phyloP scores from a whole-genome alignment of 345 rosid species.

The Citrus maxima region DNA sequence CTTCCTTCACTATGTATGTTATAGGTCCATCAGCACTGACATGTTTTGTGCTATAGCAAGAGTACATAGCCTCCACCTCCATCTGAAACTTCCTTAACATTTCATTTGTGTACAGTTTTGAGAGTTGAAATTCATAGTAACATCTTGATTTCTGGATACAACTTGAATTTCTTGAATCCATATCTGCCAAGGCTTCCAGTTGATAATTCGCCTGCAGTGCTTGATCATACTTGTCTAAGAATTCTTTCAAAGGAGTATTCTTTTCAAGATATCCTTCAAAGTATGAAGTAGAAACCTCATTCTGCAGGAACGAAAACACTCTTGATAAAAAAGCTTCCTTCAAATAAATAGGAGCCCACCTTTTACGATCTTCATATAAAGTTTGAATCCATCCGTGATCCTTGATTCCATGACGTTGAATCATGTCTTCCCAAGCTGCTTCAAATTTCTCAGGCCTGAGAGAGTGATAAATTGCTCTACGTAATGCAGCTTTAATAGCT shows the following conservation, averaged over 20 bases:
- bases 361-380: slow-evolving; percentile 40
- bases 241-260: slow-evolving; percentile 43
- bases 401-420: slow-evolving; percentile 31
- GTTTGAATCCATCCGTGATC: slow-evolving; percentile 43
- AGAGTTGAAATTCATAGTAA: slow-evolving; percentile 42
- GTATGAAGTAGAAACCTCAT: slow-evolving; percentile 23
- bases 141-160: slow-evolving; percentile 33
- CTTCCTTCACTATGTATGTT: slow-evolving; percentile 44
- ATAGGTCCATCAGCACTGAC: slow-evolving; percentile 25
- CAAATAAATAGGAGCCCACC: slow-evolving; percentile 45
- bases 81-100: slow-evolving; percentile 36
- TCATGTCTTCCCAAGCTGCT: slow-evolving; percentile 44
- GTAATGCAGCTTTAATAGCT: slow-evolving; percentile 29
- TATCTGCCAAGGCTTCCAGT: slow-evolving; percentile 44
- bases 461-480: slow-evolving; percentile 20
- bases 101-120: slow-evolving; percentile 49
- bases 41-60: slow-evolving; percentile 35
- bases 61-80: slow-evolving; percentile 50
- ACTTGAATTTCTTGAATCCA: slow-evolving; percentile 38
- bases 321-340: slow-evolving; percentile 49
- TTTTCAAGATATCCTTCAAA: slow-evolving; percentile 37
- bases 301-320: slow-evolving; percentile 32
- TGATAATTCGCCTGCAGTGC: slow-evolving; percentile 34
- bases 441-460: slow-evolving; percentile 48
- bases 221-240: slow-evolving; percentile 41